Evolutionary conservation across 192 early-diverging fungal genomes (phyloP), one percentile per base, ranked within the genome.

Genomic region (Coemansia sp.): DNA sequence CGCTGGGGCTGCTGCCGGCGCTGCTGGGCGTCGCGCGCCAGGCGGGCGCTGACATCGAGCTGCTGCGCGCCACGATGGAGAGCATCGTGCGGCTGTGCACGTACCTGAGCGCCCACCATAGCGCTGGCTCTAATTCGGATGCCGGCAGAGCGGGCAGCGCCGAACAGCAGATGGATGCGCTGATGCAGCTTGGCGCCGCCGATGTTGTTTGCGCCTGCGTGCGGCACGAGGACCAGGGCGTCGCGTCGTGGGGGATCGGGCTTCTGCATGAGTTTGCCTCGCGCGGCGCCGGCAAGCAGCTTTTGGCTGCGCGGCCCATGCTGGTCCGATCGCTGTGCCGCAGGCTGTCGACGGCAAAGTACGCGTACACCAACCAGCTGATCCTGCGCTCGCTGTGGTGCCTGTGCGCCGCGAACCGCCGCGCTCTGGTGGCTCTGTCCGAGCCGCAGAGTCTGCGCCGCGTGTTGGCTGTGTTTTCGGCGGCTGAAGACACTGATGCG

Each of bases 241-340:
- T 75, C 27, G 58, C 72, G 24, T 81, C 78, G 35, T 81, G 78
- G 78, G 78, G 78, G 23, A 68, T 75, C 32, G 73, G 73, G n/a
- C 60, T 81, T 27, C 27, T 81, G 52, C 78, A 81, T 53, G 78
- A 81, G 65, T 67, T 81, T 52, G 69, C 66, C 20, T 68, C 73
- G 60, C 78, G 78, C 48, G 62, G 56, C 16, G 62, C 75, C 9
- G 78, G 72, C 29, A 64, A 54, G 46, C 10, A 42, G 39, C 30
- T 58, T 61, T 65, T 81, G 57, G 72, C 68, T 1, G 61, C 35
- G 54, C 58, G 65, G 25, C 65, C 78, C 4, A 49, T 56, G 7
- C 36, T 81, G 16, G 69, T 72, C 36, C 71, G 69, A 24, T 60
- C 64, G 64, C 58, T 81, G 64, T 74, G 72, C 34, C 64, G 69